A percentile compares a stretch with the other conserved stretches of the same genome.
These are phyloP conservation scores for Torulaspora pretoriensis DNA, from an alignment of 1,139 yeast genomes.

Conservation along the genomic window DNA sequence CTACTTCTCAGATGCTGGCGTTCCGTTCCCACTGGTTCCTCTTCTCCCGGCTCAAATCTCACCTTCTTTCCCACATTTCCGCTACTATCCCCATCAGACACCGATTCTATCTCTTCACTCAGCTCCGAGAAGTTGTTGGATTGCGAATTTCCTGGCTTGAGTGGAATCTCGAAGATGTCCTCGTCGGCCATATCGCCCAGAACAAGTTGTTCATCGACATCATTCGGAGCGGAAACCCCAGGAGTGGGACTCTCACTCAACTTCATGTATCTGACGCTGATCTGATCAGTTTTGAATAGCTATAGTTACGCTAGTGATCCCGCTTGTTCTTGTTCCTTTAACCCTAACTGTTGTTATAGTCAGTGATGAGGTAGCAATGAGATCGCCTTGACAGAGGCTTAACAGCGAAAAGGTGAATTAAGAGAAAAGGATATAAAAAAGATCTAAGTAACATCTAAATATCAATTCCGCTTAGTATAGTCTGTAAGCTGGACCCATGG, in stretches of 20 bases:
- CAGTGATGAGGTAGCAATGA: neutral
- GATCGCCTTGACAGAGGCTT: conserved; percentile 1
- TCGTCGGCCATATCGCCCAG: conserved; percentile 13
- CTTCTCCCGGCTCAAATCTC: conserved; percentile 23
- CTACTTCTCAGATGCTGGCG: conserved; percentile 7
- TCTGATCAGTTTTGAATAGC: too few relatives aligned
- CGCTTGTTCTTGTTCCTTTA: neutral
- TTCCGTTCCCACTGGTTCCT: conserved; percentile 2
- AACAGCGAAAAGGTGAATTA: conserved; percentile 2
- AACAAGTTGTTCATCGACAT: conserved; percentile 16
- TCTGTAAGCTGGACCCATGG: conserved; percentile 99
- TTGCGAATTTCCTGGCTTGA: conserved; percentile 21
- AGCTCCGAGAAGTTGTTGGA: conserved; percentile 27
- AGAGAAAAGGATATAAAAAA: conserved; percentile 5
- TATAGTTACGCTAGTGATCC: too few relatives aligned
- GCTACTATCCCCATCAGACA: neutral
- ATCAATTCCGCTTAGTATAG: conserved; percentile 62
- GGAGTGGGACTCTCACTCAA: conserved; percentile 10
- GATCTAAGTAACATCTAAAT: neutral
- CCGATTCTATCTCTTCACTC: conserved; percentile 12
- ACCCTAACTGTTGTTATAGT: neutral
- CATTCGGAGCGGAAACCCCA: conserved; percentile 15
- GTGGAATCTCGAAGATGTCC: conserved; percentile 28
- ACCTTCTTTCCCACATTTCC: conserved; percentile 21
- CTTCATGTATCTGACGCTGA: neutral